phyloP scores from a whole-genome alignment of 1,139 yeast genomes.

The Zygosaccharomyces pseudobailii region DNA sequence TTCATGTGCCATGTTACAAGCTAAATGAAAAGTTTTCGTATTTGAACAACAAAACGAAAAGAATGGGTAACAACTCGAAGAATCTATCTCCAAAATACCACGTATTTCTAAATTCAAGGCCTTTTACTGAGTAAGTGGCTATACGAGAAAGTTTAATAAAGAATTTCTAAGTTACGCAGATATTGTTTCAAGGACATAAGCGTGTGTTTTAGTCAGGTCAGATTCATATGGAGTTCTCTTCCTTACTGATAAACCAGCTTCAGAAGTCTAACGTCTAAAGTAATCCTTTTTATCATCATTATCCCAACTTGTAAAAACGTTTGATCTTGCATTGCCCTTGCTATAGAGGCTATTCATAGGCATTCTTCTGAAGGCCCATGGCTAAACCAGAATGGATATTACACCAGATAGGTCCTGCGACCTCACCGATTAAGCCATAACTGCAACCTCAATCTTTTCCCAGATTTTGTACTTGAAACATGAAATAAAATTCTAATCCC shows the following conservation, averaged over 20 bases:
- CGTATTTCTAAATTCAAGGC: no score
- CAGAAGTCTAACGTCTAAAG: slow-evolving; percentile 38
- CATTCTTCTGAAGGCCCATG: slow-evolving; percentile 1
- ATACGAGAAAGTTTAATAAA: no score
- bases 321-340: not conserved
- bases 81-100: no score
- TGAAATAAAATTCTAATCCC: no score
- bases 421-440: no score
- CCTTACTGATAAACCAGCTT: slow-evolving; percentile 17
- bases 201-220: slow-evolving; percentile 3
- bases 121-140: no score
- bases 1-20: not conserved
- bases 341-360: not conserved
- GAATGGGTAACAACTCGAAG: not conserved
- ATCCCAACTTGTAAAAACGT: not conserved
- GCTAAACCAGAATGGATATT: not conserved
- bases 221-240: slow-evolving; percentile 18
- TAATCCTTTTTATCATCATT: slow-evolving; percentile 20
- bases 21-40: slow-evolving; percentile 4
- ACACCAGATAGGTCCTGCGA: no score
- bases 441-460: no score
- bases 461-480: no score
- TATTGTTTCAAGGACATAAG: not conserved
- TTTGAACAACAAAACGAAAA: not conserved
- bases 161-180: no score